Base-by-base conservation (phyloP, 768 basidiomycete species). In the Rhizopogon salebrosus region DNA sequence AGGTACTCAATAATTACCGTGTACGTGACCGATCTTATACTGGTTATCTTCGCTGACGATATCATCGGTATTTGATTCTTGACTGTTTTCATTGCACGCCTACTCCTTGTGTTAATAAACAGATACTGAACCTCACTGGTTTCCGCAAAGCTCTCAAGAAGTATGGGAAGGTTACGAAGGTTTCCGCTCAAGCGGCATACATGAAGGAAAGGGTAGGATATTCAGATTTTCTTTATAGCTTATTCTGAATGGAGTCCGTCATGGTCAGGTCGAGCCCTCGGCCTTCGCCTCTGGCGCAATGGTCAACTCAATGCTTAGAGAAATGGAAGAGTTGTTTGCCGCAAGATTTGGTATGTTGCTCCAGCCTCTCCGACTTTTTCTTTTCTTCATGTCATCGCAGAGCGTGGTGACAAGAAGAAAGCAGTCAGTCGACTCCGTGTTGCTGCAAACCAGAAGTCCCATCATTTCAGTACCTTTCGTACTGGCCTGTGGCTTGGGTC, bases 111-210 rank as follows among this genome's bases (percentile, higher is more conserved):
- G 7, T 20, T 14, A 14, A 46, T 8, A 23, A 46, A 8, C 57
- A 92, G 86, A 82, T 88, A 41, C 69, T 98, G 37, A 98, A 99
- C 66, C 68, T 93, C 9, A 89, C 91, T 1, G 97, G 95, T 1
- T 93, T 97, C 65, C 77, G 89, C 24, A 93, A 93, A 64, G 85
- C 84, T 0, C 64, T 93, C 52, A 92, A 88, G 70, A 93, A 92
- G 65, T 93, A 90, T 56, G 88, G 87, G 62, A 94, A 91, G 64
- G 70, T 79, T 4, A 87, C 92, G 13, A 83, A 78, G 66, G 85
- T 89, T 31, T 75, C 79, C 11, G 84, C 82, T 20, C 82, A 89
- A 64, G 76, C 84, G 23, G 77, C 85, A 37, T 98, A 95, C 64
- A 93, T 88, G 75, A 71, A 75, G 35, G 90, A 94, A 64, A 87